phyloP scores from a whole-genome alignment of 139 green algal species.

The Haematococcus lacustris region DNA sequence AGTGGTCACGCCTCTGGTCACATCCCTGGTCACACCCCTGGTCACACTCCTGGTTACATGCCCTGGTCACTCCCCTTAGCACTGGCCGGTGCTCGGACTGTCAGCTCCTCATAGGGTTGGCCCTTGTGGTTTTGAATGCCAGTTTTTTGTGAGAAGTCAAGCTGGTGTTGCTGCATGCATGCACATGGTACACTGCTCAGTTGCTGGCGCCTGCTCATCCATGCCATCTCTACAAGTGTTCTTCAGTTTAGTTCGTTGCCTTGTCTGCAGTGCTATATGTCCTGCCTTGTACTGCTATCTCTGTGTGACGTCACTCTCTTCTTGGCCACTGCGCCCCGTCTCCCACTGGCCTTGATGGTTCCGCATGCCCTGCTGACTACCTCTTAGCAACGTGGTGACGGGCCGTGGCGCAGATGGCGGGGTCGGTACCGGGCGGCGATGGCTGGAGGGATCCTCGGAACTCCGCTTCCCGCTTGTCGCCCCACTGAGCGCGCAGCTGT shows the following conservation, averaged over 20 bases:
- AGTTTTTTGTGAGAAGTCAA: not conserved
- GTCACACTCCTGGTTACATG: not conserved
- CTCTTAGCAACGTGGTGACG: not conserved
- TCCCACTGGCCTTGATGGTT: too few relatives aligned
- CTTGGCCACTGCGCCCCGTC: too few relatives aligned
- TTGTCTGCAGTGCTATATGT: not conserved
- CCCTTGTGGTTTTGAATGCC: not conserved
- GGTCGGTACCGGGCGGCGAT: constrained; percentile 81
- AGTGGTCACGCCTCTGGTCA: not conserved
- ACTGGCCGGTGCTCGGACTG: not conserved
- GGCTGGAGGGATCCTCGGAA: constrained; percentile 72
- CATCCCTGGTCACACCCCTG: constrained; percentile 5
- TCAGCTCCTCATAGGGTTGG: not conserved
- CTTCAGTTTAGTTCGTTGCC: not conserved
- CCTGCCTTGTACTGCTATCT: not conserved
- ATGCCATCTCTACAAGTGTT: too few relatives aligned
- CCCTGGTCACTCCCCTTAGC: not conserved
- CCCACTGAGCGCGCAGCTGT: constrained; percentile 68
- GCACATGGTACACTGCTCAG: not conserved
- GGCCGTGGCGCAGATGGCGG: constrained; percentile 59
- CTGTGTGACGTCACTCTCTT: not conserved
- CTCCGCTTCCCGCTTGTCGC: constrained; percentile 66
- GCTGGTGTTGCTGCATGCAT: not conserved
- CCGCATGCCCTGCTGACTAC: not conserved
- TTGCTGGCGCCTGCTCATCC: too few relatives aligned